These are phyloP conservation scores for Vanrija humicola DNA, from an alignment of 1,284 basidiomycete genomes.

Conservation along the genomic window DNA sequence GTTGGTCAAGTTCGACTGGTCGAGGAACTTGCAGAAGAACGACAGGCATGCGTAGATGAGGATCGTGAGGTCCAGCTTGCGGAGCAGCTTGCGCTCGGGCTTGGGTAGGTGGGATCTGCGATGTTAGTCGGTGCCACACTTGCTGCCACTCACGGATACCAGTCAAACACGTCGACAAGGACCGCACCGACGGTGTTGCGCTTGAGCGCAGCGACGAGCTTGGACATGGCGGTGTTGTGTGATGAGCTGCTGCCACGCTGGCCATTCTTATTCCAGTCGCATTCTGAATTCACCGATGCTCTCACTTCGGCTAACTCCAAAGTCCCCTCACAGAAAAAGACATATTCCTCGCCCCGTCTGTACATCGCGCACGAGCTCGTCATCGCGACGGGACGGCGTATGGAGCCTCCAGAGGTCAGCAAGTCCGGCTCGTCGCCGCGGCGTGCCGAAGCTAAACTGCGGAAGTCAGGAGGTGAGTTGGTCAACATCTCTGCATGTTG, in stretches of 20 bases:
- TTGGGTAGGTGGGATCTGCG: slow-evolving; percentile 12
- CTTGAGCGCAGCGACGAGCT: slow-evolving; percentile 1
- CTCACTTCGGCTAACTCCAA: too few species aligned
- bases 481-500: too few species aligned
- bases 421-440: too few species aligned
- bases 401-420: too few species aligned
- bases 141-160: slow-evolving; percentile 16
- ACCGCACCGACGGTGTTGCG: slow-evolving; percentile 12
- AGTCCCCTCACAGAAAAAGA: too few species aligned
- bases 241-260: background rate
- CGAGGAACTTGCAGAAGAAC: slow-evolving; percentile 19
- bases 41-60: slow-evolving; percentile 24
- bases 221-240: background rate
- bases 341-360: too few species aligned
- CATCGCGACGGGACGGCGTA: too few species aligned
- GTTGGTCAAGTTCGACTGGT: slow-evolving; percentile 26
- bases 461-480: too few species aligned
- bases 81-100: slow-evolving; percentile 18
- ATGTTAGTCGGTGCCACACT: slow-evolving; percentile 2
- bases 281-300: too few species aligned
- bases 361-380: too few species aligned
- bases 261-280: too few species aligned
- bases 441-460: too few species aligned
- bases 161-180: slow-evolving; percentile 25
- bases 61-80: slow-evolving; percentile 25